Evolutionary conservation across 192 early-diverging fungal genomes (phyloP), one percentile per base, ranked within the genome.

Genomic region (Gigaspora rosea): DNA sequence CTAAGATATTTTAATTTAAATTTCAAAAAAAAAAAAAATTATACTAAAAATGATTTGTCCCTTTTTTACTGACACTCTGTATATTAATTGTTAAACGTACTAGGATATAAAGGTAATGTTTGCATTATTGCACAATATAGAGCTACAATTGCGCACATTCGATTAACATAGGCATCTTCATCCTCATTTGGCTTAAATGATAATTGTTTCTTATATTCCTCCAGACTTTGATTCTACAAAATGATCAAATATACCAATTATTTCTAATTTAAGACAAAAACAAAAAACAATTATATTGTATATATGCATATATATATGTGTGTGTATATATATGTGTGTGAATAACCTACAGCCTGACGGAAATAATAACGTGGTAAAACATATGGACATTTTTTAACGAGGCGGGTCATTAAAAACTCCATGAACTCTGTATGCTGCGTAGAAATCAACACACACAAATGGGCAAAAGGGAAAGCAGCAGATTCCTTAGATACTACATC

Each of bases 81-180:
- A 27, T 8, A 54, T 52, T 56, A 12, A 36, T 12, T 7, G 11
- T 27, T 27, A 27, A 10, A 76, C 6, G 68, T 82, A 32, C 78
- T 62, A 13, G 61, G 47, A 63, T 82, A 81, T 50, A 76, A 75
- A 3, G 85, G 81, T 18, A 50, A 80, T 0, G 88, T 91, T 66
- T 92, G 91, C 20, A 89, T 72, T 9, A 94, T 86, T 5, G 89
- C 94, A 33, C 82, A 89, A 73, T 90, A 95, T 18, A 96, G 79
- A 7, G 90, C 82, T 18, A 94, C 73, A 36, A 90, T 87, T 5
- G 91, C 92, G 50, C 82, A 78, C 82, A 94, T 92, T 12, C 90
- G 81, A 61, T 88, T 85, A 46, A 82, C 81, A 70, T 94, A 93
- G 5, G 67, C 3, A 2, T 85, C 85, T 27, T 89, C 88, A 3